Base-by-base conservation (phyloP, 106 monocot species). In the Platanthera zijinensis region DNA sequence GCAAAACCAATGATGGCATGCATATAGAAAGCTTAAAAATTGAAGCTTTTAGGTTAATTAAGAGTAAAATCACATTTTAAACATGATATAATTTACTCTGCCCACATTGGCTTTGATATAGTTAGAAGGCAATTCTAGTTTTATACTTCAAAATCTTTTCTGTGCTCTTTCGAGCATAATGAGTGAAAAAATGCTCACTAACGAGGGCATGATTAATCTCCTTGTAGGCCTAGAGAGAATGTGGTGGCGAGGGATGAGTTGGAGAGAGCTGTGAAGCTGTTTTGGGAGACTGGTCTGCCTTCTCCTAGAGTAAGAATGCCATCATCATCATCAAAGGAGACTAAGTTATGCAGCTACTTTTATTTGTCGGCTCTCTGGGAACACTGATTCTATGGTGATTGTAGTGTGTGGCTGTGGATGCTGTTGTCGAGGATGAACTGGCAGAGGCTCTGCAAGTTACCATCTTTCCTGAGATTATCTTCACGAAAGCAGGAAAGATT, bases 371-470 rank as follows among this genome's bases (percentile, higher is more conserved):
- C 17, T 7, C 0, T 51, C 18, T 18, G 49, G 6, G 50, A 51
- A 17, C 47, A 19, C 19, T 10, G 47, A 62, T 12, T 3, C 45
- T 47, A n/a, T 14, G 28, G 15, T 54, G 19, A 18, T 80, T 51
- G 67, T 85, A 96, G 95, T 96, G 95, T 81, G 95, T 84, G 11
- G 95, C 90, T 13, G 83, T 96, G 30, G 95, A 96, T 83, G 95
- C 90, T 50, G 83, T 89, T 51, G 85, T 92, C 0, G 90, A 92
- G 67, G 83, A 87, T 57, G 86, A 92, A 30, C 74, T 96, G 25
- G 90, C 79, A 10, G 73, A 79, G 15, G 90, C 86, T 56, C 85
- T 95, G 51, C 71, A 83, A 22, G 89, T 96, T 49, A 87, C 90
- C 8, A 57, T 17, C 48, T 96, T 87, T 74, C 96, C 96, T 0